Evolutionary conservation across 148 eudicot genomes (phyloP).

Genomic region (Gaultheria prostrata): DNA sequence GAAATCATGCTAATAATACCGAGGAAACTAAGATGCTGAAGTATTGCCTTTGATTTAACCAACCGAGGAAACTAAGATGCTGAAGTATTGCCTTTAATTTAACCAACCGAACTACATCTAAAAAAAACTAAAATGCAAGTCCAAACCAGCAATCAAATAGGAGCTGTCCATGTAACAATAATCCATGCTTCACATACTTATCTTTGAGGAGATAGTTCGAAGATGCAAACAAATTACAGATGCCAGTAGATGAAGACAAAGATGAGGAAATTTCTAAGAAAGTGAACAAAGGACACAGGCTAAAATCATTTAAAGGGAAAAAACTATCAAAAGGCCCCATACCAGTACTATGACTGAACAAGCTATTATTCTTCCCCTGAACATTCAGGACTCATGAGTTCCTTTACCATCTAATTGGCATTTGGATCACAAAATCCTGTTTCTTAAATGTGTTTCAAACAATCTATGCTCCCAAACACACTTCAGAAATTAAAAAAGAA

Average conservation of each 20-base stretch:
- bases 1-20: conserved; percentile 13
- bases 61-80: not conserved
- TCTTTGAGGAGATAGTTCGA: not conserved
- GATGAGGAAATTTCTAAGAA: not conserved
- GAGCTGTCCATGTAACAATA: not conserved
- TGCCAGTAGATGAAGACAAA: not conserved
- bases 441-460: too few species aligned
- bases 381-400: too few species aligned
- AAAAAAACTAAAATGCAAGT: not conserved
- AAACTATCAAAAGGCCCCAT: not conserved
- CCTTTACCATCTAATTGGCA: too few species aligned
- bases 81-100: not conserved
- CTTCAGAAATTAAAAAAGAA: too few species aligned
- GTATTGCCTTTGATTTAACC: not conserved
- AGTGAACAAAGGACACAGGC: not conserved
- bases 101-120: not conserved
- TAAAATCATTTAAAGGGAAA: not conserved
- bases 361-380: not conserved
- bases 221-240: not conserved
- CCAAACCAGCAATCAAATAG: not conserved
- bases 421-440: too few species aligned
- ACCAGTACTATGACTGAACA: not conserved
- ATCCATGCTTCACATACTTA: not conserved
- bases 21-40: not conserved
- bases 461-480: too few species aligned